Evolutionary conservation across 495 filamentous ascomycete species (phyloP).

Genomic region (Podospora bellae-mahoneyi): DNA sequence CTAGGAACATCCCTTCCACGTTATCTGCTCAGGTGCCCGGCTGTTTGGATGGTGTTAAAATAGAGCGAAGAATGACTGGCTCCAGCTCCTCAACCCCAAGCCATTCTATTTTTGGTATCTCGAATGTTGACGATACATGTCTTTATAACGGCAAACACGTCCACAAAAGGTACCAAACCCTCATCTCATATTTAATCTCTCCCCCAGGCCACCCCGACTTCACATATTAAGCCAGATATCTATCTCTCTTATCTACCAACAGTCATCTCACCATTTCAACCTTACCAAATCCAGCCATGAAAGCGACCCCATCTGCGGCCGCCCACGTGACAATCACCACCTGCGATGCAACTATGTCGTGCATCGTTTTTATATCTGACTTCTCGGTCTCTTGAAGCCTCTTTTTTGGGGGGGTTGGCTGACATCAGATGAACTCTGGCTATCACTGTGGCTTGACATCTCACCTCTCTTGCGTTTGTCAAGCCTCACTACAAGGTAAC

Average conservation of each 20-base stretch:
- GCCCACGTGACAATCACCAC: slow-evolving; percentile 33
- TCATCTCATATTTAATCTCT: too few species aligned
- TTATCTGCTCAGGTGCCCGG: neutral
- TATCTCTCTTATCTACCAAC: neutral
- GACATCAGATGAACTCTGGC: too few species aligned
- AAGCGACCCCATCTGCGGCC: neutral
- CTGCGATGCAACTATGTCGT: slow-evolving; percentile 42
- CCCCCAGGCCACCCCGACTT: neutral
- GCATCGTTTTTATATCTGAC: slow-evolving; percentile 30
- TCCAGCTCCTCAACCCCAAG: neutral
- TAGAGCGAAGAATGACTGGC: neutral
- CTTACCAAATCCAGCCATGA: neutral
- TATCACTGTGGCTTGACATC: too few species aligned
- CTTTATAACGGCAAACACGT: too few species aligned
- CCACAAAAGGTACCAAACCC: too few species aligned
- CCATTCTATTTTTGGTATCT: neutral
- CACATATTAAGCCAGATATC: neutral
- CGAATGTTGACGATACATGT: neutral
- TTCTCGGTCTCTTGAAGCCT: neutral
- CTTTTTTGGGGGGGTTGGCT: neutral
- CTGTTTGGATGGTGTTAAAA: neutral
- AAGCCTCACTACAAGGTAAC: too few species aligned
- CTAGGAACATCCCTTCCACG: neutral
- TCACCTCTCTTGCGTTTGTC: too few species aligned
- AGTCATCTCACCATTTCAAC: neutral